A percentile compares a stretch with the other conserved stretches of the same genome.
phyloP scores from a whole-genome alignment of 441 rosid species.

The Macaranga tanarius region DNA sequence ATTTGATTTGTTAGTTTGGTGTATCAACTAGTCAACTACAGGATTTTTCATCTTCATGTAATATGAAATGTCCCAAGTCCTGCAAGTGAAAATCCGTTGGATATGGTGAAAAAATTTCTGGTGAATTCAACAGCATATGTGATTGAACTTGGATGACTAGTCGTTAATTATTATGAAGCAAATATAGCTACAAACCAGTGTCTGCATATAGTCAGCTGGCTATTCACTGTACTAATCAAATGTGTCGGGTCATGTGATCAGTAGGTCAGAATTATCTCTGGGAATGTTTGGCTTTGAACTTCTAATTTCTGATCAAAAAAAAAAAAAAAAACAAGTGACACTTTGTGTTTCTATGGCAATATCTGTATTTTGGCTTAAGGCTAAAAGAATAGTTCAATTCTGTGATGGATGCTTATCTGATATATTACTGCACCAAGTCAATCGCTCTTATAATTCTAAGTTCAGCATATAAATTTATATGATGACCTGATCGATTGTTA shows the following conservation, averaged over 20 bases:
- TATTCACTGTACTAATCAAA: slow-evolving; percentile 10
- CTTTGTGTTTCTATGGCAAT: background rate
- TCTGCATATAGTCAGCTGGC: background rate
- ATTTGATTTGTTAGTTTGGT: background rate
- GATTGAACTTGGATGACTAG: background rate
- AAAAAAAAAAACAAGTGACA: slow-evolving; percentile 17
- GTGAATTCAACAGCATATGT: background rate
- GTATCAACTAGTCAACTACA: background rate
- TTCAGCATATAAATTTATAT: slow-evolving; percentile 10
- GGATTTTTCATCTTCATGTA: background rate
- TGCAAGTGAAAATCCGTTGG: background rate
- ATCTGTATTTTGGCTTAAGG: background rate
- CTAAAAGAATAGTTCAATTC: background rate
- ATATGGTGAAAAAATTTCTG: background rate
- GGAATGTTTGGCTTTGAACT: slow-evolving; percentile 15
- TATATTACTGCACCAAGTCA: slow-evolving; percentile 4
- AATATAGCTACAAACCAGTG: background rate
- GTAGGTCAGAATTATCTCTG: slow-evolving; percentile 13
- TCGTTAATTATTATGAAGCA: background rate
- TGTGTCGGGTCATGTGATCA: slow-evolving; percentile 8
- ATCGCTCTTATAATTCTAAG: slow-evolving; percentile 15
- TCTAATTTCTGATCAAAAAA: slow-evolving; percentile 9
- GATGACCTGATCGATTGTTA: slow-evolving; percentile 10
- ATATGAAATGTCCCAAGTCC: background rate
- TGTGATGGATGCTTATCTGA: slow-evolving; percentile 4